phyloP scores from a whole-genome alignment of 345 rosid genomes.

The Trapa incisa region DNA sequence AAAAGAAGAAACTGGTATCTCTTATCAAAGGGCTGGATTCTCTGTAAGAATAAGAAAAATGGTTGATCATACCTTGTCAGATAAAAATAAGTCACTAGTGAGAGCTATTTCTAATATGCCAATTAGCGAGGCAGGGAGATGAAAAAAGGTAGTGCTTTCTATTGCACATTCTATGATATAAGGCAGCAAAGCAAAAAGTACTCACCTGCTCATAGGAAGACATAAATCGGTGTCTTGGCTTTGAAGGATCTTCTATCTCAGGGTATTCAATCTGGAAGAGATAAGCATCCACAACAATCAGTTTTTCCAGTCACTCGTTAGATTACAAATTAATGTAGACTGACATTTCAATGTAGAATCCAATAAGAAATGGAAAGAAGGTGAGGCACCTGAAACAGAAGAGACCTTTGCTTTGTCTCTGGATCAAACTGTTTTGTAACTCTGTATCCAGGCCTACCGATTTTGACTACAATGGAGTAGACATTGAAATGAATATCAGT shows the following conservation, averaged over 20 bases:
- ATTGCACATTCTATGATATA: too few relatives aligned
- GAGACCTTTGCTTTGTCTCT: constrained; percentile 84
- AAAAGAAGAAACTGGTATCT: constrained; percentile 82
- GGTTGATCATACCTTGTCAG: not conserved
- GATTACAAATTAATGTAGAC: not conserved
- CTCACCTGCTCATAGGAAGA: constrained; percentile 89
- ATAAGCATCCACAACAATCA: not conserved
- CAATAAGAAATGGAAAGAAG: not conserved
- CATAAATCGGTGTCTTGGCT: constrained; percentile 92
- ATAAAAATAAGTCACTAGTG: not conserved
- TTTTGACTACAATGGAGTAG: constrained; percentile 48
- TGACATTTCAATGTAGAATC: not conserved
- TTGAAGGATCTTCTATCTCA: constrained; percentile 80
- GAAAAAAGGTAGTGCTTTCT: not conserved
- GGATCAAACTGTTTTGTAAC: constrained; percentile 94
- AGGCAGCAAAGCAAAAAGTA: not conserved
- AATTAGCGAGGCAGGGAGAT: not conserved
- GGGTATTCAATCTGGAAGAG: constrained; percentile 79
- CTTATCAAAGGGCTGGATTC: constrained; percentile 74
- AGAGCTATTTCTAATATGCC: not conserved
- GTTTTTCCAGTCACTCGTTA: not conserved
- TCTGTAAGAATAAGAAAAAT: constrained; percentile 32
- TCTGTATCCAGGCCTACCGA: constrained; percentile 91
- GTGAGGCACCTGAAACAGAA: constrained; percentile 68
- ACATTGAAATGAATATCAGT: too few relatives aligned